Evolutionary conservation across 164 flowering plant species (phyloP), one percentile per base, ranked within the genome.

Genomic region (Aristolochia contorta): DNA sequence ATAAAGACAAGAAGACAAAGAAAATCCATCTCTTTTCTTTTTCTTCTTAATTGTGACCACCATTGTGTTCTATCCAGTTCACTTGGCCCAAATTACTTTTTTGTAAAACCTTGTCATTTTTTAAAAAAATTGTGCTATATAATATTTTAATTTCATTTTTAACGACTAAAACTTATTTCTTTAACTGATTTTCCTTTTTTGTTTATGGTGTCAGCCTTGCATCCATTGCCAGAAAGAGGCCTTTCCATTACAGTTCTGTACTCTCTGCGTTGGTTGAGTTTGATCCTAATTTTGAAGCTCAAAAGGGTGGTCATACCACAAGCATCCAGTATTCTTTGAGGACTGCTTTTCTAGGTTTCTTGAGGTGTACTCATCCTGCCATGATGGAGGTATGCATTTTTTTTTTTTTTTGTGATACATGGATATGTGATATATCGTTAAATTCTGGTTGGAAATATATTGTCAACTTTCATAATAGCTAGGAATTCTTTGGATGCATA

Each of bases 261-360:
- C 75, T 89, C 43, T 74, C 85, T 63, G 80, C 82, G 15, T 64
- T 94, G 61, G 80, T 91, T 68, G 82, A 84, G 55, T 94, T 91
- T 67, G 73, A 79, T 69, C 76, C 83, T 30, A 81, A 73, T 67
- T 67, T 78, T 66, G 86, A 85, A 67, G 64, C 65, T 33, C 64
- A 53, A 37, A 83, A 71, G 69, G 88, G 85, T 24, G 75, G 80
- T 62, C 96, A 94, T 80, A 62, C 74, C 69, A 75, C 84, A 20
- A 94, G 99, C 64, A 62, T 94, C 56, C 91, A 82, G 63, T 89
- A 87, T 72, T 87, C 96, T 25, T 30, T 94, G 18, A 82, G 97
- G 75, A 84, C 91, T 71, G 93, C 99, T 27, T 80, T 87, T 56
- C 70, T 94, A 75, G 96, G 99, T 65, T 94, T 94, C 70, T 75